Evolutionary conservation across 805 yeast species (phyloP), one percentile per base, ranked within the genome.

Genomic region (Lachancea lanzarotensis): DNA sequence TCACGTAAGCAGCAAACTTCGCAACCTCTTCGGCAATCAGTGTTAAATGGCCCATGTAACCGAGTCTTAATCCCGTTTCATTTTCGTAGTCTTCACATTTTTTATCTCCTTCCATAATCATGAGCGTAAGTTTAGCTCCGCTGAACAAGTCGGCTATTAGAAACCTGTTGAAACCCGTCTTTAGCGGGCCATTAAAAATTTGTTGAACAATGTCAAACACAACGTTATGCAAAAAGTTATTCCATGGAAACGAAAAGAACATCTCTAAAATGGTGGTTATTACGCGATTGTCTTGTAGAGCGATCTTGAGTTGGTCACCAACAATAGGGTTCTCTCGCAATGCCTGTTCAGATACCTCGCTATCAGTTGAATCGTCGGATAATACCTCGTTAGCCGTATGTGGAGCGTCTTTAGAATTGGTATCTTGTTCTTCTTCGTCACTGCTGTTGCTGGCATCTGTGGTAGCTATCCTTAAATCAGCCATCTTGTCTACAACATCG

Each of bases 11-110:
- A 4, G 72, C 63, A 60, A 93, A 93, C 65, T 93, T 93, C 37
- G 90, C 96, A 39, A 93, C 93, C 63, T 93, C 98, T 63, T 93
- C 98, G 37, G 96, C 90, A 42, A 93, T 87, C 34, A 93, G 70
- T 3, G 95, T 88, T 49, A 93, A 66, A 62, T 93, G 98, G 20
- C 98, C 98, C 90, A 91, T 90, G 62, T 91, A 93, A 0, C 98
- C 98, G 18, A 93, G 77, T 45, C 97, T 72, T 12, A 87, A 75
- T 13, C 79, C 79, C 3, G 74, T 73, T 40, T 66, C 70, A 50
- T 73, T 74, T 59, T 88, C 89, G 50, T 79, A 74, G 46, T 75
- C 78, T 29, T 70, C 68, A 52, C 85, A 81, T 38, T 71, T 70
- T 39, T 68, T 67, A 52, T 84, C 84, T 2, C 91, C 88, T 32